Base-by-base conservation (phyloP, 129 eudicot species). In the Flaveria trinervia region DNA sequence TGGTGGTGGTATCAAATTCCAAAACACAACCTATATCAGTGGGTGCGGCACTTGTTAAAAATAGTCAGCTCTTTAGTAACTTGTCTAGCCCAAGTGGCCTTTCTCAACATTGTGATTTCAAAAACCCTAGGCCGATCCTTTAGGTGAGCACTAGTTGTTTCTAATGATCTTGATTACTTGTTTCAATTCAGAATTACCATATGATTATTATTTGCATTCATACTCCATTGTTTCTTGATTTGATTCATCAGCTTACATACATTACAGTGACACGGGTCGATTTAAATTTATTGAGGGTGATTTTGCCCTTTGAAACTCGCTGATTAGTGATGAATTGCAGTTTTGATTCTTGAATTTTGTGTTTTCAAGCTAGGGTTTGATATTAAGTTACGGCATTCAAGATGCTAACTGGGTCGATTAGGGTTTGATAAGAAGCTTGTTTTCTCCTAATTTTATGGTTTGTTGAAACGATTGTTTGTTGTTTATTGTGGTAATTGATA, bases 61-160 rank as follows among this genome's bases (percentile, higher is more conserved):
- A 28, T 28, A 28, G 36, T 30, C 36, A 30, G 5, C 36, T 30
- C 36, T 30, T 30, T 30, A 30, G 36, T 30, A 30, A 30, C 36
- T 30, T 30, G 36, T 30, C 36, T 30, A 30, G 0, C 36, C 0
- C 36, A 4, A 30, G 64, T 6, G 22, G 1, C 4, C 5, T 2
- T 56, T 5, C 9, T 65, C 51, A 15, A 48, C 50, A 17, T 23
- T 43, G 54, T 36, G 41, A 36, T 66, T 52, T 66, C 75, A 41
- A 39, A 67, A 77, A 77, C 80, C 74, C 74, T 67, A 65, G 50
- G 36, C 45, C 8, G 68, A 28, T 28, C 20, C 44, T 44, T 55
- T 16, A 68, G 75, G 81, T 77, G 2, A 57, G 60, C 16, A 43
- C 55, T 13, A 33, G n/a, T 6, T 50, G 18, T 46, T 18, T 28